Evolutionary conservation across 1,284 basidiomycete species (phyloP).

Genomic region (Xerocomus minutiporus): DNA sequence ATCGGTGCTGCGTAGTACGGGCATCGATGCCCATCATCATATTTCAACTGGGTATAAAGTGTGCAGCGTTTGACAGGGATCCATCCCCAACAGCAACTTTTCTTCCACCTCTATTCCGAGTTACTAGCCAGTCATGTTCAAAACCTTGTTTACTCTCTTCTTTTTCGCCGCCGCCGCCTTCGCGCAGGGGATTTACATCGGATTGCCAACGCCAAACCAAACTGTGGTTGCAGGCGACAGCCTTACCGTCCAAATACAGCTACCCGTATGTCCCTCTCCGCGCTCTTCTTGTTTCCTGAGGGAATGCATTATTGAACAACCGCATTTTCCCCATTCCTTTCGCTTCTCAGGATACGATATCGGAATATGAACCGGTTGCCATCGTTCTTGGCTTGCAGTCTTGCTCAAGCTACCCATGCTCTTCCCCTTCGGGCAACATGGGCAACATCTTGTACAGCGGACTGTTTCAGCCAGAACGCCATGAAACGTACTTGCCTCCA

Average conservation of each 20-base stretch:
- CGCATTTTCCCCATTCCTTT: neutral
- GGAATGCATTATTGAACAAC: neutral
- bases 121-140: neutral
- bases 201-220: neutral
- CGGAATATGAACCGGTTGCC: neutral
- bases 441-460: neutral
- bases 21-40: neutral
- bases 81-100: neutral
- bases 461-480: neutral
- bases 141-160: neutral
- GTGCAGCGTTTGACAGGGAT: neutral
- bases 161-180: neutral
- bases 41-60: neutral
- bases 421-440: neutral
- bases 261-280: neutral
- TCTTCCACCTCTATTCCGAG: no score
- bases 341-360: neutral
- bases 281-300: no score
- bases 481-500: neutral
- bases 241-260: neutral
- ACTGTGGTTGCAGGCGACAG: neutral
- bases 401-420: neutral
- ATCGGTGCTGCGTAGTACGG: neutral
- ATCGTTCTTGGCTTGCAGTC: neutral
- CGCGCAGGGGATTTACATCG: neutral